Conservation (phyloP, 164 flowering plant genomes). For the Magnolia changhungtana region DNA sequence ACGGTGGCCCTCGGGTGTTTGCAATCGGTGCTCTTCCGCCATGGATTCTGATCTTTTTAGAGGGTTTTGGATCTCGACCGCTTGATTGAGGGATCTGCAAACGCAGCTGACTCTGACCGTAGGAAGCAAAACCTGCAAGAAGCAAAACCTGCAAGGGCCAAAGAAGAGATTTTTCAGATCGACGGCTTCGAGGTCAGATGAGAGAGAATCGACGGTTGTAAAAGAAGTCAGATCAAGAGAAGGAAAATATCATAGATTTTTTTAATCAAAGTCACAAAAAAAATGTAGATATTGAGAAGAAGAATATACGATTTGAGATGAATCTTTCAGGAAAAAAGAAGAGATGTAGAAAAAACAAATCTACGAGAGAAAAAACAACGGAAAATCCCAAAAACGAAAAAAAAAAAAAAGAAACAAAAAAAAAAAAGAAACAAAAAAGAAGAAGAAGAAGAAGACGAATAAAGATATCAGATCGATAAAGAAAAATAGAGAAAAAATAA, state of each 20-base stretch:
- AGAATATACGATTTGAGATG: background rate
- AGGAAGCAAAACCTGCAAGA: background rate
- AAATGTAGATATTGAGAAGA: background rate
- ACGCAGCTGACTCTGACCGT: background rate
- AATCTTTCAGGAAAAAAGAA: background rate
- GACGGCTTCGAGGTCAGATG: background rate
- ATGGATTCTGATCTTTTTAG: conserved; percentile 14
- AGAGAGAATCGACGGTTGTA: background rate
- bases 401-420: too few relatives aligned
- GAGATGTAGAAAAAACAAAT: background rate
- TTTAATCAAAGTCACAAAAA: background rate
- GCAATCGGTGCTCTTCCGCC: conserved; percentile 70
- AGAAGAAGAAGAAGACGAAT: too few relatives aligned
- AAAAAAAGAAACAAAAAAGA: background rate
- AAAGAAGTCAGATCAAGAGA: background rate
- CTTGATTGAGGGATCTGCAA: background rate
- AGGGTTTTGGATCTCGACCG: background rate
- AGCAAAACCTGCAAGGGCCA: background rate
- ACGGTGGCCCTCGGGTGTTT: conserved; percentile 48
- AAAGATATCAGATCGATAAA: background rate
- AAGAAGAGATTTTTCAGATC: background rate
- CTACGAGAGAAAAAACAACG: background rate
- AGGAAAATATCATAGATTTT: background rate
- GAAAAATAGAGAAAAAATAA: background rate
- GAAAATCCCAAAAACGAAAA: background rate